Evolutionary conservation across 208 protist genomes (phyloP), one percentile per base, ranked within the genome.

Genomic region (Strigomonas culicis): DNA sequence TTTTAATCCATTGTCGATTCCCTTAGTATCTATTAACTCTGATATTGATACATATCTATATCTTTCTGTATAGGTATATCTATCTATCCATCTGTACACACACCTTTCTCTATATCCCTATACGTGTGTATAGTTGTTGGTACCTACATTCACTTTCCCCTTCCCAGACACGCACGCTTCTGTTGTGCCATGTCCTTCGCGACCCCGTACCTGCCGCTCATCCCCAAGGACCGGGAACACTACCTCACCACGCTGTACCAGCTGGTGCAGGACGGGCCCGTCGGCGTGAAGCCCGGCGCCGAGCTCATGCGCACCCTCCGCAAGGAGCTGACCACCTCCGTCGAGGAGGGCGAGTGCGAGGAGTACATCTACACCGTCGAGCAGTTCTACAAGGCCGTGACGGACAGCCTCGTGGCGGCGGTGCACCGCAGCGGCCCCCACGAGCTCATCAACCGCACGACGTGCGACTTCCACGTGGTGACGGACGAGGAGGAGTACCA

Each of bases 401-500:
- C 77, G 47, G 90, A 96, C 68, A 90, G 78, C 28, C 72, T 96
- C 28, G 74, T 93, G 2, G 92, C 90, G 19, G 86, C 85, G 19
- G 80, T 75, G 0, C 84, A 93, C 43, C 86, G 90, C 53, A 84
- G 80, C 59, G 77, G 75, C 4, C 86, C 85, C n/a, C 87, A 92
- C 72, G 76, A 84, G 59, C 80, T 90, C 30, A 91, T 96, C 66
- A 90, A 96, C 73, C 72, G 81, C 56, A 85, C 70, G 15, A 77
- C 63, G 17, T 62, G 70, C 28, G 83, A 92, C 51, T 84, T 74
- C 50, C 80, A 83, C 46, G 79, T 96, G 11, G 80, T 82, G 4
- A 93, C 77, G 22, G 90, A 96, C 60, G 90, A 93, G 71, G 82
- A 93, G 58, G 90, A 96, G 72, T 88, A 86, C 56, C 80, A 80